Evolutionary conservation across 495 filamentous ascomycete genomes (phyloP).

Genomic region (Pseudoneurospora amorphoporcata): DNA sequence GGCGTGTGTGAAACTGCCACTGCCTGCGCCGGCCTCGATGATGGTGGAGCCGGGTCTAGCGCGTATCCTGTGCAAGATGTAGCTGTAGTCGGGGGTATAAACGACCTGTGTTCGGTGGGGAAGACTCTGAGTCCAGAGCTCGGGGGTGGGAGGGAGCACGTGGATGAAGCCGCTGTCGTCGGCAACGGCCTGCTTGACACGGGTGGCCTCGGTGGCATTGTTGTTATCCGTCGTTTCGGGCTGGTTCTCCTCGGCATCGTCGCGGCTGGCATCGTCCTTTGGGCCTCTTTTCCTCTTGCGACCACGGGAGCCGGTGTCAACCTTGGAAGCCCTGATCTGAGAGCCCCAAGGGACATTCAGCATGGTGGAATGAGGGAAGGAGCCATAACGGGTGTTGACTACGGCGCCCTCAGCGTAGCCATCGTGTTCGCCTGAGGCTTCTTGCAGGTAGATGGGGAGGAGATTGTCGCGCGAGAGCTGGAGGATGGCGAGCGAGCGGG

Average conservation of each 20-base stretch:
- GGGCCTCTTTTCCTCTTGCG: constrained; percentile 46
- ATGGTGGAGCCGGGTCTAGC: constrained; percentile 68
- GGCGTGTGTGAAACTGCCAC: constrained; percentile 92
- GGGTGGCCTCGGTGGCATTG: constrained; percentile 16
- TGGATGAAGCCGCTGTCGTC: constrained; percentile 82
- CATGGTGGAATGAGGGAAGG: constrained; percentile 85
- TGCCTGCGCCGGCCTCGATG: constrained; percentile 91
- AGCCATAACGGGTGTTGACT: constrained; percentile 87
- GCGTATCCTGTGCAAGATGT: constrained; percentile 77
- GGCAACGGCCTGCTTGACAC: constrained; percentile 38
- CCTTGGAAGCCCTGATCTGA: constrained; percentile 79
- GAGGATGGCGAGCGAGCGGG: constrained; percentile 59
- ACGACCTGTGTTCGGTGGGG: constrained; percentile 96
- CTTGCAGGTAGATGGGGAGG: constrained; percentile 59
- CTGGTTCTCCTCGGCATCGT: constrained; percentile 16
- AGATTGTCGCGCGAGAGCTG: constrained; percentile 77
- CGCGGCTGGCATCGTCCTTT: constrained; percentile 37
- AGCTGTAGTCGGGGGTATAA: constrained; percentile 96
- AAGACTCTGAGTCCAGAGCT: constrained; percentile 81
- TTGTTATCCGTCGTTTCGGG: constrained; percentile 14
- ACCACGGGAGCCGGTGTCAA: constrained; percentile 77
- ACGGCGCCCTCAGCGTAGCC: constrained; percentile 76
- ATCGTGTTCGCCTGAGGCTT: constrained; percentile 46
- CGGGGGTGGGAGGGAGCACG: constrained; percentile 81
- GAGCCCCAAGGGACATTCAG: constrained; percentile 77